Evolutionary conservation across 2,329 filamentous ascomycete genomes (phyloP).

Genomic region (Penicillium sp.): DNA sequence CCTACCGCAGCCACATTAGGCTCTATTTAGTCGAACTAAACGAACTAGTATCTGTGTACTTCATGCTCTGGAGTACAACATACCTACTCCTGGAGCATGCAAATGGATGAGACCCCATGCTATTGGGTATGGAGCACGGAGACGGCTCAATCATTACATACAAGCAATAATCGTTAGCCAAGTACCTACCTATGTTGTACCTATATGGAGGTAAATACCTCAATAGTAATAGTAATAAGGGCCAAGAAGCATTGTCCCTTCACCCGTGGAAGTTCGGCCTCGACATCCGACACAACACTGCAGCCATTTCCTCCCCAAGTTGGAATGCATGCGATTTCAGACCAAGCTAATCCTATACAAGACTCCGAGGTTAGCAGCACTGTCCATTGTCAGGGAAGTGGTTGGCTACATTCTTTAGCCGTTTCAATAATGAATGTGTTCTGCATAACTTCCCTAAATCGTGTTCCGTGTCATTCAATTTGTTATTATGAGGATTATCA

Average conservation of each 20-base stretch:
- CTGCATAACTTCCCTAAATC: not conserved
- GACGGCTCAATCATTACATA: not conserved
- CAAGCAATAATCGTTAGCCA: not conserved
- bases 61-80: not conserved
- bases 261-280: conserved; percentile 12
- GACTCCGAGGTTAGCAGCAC: not conserved
- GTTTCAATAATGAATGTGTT: not conserved
- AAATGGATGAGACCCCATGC: not conserved
- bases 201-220: too few relatives aligned
- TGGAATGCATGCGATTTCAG: not conserved
- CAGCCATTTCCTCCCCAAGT: conserved; percentile 4
- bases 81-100: not conserved
- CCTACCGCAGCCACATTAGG: not conserved
- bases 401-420: not conserved
- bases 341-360: conserved; percentile 1
- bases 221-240: not conserved
- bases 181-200: too few relatives aligned
- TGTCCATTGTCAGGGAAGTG: not conserved
- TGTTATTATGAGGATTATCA: too few relatives aligned
- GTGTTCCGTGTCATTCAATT: not conserved
- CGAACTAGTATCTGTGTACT: not conserved
- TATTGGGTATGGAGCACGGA: not conserved
- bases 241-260: not conserved
- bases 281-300: conserved; percentile 8
- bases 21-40: not conserved